Evolutionary conservation across 139 green algal genomes (phyloP).

Genomic region (Haematococcus lacustris): DNA sequence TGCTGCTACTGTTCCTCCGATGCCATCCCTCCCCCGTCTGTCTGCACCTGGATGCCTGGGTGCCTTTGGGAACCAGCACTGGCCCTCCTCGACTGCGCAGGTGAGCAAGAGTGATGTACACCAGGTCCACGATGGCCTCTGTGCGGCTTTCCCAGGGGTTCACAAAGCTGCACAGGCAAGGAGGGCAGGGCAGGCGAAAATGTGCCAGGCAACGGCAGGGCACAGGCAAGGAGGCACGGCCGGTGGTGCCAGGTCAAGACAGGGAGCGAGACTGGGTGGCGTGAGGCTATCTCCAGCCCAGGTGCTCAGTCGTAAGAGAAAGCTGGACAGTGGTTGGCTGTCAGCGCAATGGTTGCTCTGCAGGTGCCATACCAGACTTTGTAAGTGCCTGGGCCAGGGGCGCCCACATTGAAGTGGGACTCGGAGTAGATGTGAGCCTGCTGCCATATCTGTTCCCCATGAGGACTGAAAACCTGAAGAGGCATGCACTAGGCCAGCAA

Average conservation of each 20-base stretch:
- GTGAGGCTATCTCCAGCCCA: not conserved
- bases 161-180: conserved; percentile 23
- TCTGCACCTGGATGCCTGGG: no score
- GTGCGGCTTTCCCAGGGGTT: conserved; percentile 40
- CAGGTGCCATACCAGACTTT: conserved; percentile 36
- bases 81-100: conserved; percentile 12
- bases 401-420: conserved; percentile 48
- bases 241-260: not conserved
- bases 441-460: conserved; percentile 42
- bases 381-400: conserved; percentile 40
- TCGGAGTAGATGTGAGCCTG: conserved; percentile 40
- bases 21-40: no score
- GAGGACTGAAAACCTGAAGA: conserved; percentile 28
- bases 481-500: not conserved
- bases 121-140: conserved; percentile 43
- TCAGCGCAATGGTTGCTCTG: not conserved
- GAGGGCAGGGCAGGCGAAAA: not conserved
- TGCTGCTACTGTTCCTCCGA: no score
- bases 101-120: conserved; percentile 52
- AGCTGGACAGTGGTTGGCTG: not conserved
- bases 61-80: conserved; percentile 42
- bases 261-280: not conserved
- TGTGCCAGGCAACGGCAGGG: not conserved
- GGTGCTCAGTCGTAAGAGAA: not conserved
- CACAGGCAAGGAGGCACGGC: not conserved